Conservation (phyloP, 2,329 filamentous ascomycete species). For the Eutypa lata region DNA sequence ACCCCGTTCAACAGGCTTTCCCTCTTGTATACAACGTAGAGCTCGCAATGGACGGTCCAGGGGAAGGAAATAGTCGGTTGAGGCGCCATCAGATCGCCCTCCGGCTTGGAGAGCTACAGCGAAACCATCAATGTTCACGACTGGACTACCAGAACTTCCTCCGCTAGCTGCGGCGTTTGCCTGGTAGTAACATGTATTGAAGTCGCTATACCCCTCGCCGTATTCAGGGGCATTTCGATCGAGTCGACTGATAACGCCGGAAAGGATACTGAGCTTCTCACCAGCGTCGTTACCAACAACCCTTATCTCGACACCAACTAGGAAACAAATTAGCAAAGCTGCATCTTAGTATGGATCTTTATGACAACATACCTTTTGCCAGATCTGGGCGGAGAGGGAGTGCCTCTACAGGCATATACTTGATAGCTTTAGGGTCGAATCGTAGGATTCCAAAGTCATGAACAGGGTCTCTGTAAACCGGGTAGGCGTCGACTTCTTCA, state of each 20-base stretch:
- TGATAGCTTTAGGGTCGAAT: conserved; percentile 93
- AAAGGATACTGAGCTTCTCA: conserved; percentile 96
- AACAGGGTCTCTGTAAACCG: conserved; percentile 95
- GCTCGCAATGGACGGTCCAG: conserved; percentile 87
- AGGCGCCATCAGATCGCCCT: conserved; percentile 87
- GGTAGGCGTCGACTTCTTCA: conserved; percentile 91
- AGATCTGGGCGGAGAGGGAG: conserved; percentile 80
- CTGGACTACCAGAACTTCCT: conserved; percentile 95
- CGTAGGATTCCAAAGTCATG: conserved; percentile 97
- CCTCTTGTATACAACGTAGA: conserved; percentile 77
- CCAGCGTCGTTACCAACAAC: conserved; percentile 98
- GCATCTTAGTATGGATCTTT: not conserved
- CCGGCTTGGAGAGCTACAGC: conserved; percentile 93
- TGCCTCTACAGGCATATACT: conserved; percentile 89
- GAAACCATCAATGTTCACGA: conserved; percentile 90
- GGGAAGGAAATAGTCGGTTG: conserved; percentile 96
- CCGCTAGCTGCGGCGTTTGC: conserved; percentile 95
- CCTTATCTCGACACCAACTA: conserved; percentile 87
- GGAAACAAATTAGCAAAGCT: conserved; percentile 6
- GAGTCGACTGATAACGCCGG: conserved; percentile 92
- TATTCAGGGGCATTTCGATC: conserved; percentile 98
- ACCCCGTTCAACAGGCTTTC: conserved; percentile 74
- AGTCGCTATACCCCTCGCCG: conserved; percentile 96
- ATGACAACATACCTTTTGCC: conserved; percentile 55
- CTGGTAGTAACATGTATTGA: conserved; percentile 95